phyloP scores from a whole-genome alignment of 495 filamentous ascomycete genomes.

The Penicillium antarcticum region DNA sequence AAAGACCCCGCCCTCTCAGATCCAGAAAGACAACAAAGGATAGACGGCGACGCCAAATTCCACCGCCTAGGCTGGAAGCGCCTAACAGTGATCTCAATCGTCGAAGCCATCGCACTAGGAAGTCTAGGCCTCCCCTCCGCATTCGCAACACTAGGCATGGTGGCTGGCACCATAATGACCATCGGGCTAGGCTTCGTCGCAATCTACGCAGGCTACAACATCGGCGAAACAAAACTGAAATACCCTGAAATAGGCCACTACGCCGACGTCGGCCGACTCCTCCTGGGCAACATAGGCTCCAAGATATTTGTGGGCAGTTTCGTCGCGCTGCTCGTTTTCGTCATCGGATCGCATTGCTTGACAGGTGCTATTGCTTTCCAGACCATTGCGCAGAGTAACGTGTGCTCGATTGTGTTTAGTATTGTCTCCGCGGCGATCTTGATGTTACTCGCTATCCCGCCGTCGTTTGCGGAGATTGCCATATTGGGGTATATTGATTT shows the following conservation, averaged over 20 bases:
- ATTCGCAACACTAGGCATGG: slow-evolving; percentile 59
- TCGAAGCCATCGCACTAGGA: slow-evolving; percentile 60
- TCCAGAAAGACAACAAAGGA: neutral
- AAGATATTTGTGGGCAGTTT: slow-evolving; percentile 57
- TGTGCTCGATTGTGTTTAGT: slow-evolving; percentile 61
- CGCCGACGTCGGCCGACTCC: slow-evolving; percentile 59
- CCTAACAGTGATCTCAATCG: slow-evolving; percentile 46
- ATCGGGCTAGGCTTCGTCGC: slow-evolving; percentile 60
- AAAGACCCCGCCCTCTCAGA: slow-evolving; percentile 2
- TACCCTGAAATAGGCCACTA: slow-evolving; percentile 63
- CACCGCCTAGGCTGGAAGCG: slow-evolving; percentile 31
- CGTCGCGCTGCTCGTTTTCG: slow-evolving; percentile 59
- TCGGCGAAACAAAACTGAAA: slow-evolving; percentile 64
- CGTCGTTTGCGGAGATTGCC: slow-evolving; percentile 49
- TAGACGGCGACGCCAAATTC: slow-evolving; percentile 10
- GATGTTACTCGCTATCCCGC: slow-evolving; percentile 57
- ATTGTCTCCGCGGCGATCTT: slow-evolving; percentile 57
- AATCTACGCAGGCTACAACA: slow-evolving; percentile 65
- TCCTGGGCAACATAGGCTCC: slow-evolving; percentile 56
- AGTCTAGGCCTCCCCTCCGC: slow-evolving; percentile 53
- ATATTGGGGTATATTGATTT: slow-evolving; percentile 59
- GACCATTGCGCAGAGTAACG: slow-evolving; percentile 52
- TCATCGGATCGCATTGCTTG: slow-evolving; percentile 66
- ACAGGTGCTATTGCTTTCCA: slow-evolving; percentile 66
- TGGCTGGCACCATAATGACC: slow-evolving; percentile 46